phyloP scores from a whole-genome alignment of 2,329 filamentous ascomycete species.

The Aspergillus eucalypticola region DNA sequence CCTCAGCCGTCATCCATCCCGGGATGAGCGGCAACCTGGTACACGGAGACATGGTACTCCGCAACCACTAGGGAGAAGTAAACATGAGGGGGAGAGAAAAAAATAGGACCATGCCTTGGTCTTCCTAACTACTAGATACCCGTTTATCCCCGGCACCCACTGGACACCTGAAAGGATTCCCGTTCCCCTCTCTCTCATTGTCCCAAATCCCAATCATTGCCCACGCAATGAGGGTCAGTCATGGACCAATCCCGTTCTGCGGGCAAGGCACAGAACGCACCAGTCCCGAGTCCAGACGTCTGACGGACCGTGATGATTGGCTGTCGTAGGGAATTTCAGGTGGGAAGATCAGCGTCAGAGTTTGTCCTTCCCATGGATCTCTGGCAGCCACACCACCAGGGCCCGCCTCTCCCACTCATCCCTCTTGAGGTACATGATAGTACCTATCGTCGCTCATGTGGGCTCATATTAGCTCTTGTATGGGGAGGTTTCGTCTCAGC shows the following conservation, averaged over 20 bases:
- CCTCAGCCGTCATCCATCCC: neutral
- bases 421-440: neutral
- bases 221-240: neutral
- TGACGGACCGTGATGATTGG: constrained; percentile 21
- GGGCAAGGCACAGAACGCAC: constrained; percentile 3
- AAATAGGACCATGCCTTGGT: neutral
- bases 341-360: constrained; percentile 27
- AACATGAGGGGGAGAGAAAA: too few relatives aligned
- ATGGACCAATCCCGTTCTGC: constrained; percentile 17
- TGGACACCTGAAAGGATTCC: neutral
- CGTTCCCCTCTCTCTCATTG: constrained; percentile 5
- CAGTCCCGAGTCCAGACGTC: constrained; percentile 14
- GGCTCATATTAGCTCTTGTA: constrained; percentile 10
- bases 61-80: neutral
- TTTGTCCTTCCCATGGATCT: constrained; percentile 21
- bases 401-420: constrained; percentile 1
- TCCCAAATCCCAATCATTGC: constrained; percentile 1
- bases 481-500: neutral
- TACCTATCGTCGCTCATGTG: neutral
- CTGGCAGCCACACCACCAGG: constrained; percentile 15
- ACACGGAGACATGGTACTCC: neutral
- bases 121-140: neutral
- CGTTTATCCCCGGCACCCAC: neutral
- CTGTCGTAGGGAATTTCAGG: constrained; percentile 19
- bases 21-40: neutral